A percentile compares a stretch with the other conserved stretches of the same genome.
Conservation (phyloP, 208 protist species). For the Blastocrithidia nonstop region DNA sequence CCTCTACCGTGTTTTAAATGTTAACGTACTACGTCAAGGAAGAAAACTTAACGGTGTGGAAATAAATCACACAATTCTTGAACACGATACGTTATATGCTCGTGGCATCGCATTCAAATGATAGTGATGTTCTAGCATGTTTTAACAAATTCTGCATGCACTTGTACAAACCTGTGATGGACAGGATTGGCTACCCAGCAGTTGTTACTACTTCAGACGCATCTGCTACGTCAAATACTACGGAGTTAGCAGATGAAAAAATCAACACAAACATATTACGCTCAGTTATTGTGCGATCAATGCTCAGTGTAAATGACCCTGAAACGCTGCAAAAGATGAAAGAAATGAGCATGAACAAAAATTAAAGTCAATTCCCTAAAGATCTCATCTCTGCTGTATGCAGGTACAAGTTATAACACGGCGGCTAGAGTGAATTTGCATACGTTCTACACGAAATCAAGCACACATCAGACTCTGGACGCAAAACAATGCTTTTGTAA, state of each 20-base stretch:
- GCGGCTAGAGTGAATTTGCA: conserved; percentile 17
- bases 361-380: conserved; percentile 16
- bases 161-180: conserved; percentile 30
- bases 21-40: conserved; percentile 13
- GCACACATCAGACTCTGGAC: conserved; percentile 19
- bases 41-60: conserved; percentile 18
- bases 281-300: too few relatives aligned
- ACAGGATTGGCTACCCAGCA: conserved; percentile 12
- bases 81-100: conserved; percentile 29
- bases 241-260: too few relatives aligned
- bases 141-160: conserved; percentile 32
- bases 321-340: too few relatives aligned
- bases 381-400: conserved; percentile 32
- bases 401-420: conserved; percentile 16
- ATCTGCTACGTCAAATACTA: too few relatives aligned
- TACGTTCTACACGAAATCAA: conserved; percentile 31
- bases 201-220: conserved; percentile 9
- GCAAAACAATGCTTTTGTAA: conserved; percentile 28
- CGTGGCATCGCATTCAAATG: conserved; percentile 5
- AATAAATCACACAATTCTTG: conserved; percentile 24
- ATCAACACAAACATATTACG: too few relatives aligned
- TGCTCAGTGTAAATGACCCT: too few relatives aligned
- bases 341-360: too few relatives aligned
- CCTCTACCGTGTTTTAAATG: conserved; percentile 21
- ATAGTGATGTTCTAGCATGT: conserved; percentile 11